Conservation (phyloP, 208 protist genomes). For the Lotmaria passim region DNA sequence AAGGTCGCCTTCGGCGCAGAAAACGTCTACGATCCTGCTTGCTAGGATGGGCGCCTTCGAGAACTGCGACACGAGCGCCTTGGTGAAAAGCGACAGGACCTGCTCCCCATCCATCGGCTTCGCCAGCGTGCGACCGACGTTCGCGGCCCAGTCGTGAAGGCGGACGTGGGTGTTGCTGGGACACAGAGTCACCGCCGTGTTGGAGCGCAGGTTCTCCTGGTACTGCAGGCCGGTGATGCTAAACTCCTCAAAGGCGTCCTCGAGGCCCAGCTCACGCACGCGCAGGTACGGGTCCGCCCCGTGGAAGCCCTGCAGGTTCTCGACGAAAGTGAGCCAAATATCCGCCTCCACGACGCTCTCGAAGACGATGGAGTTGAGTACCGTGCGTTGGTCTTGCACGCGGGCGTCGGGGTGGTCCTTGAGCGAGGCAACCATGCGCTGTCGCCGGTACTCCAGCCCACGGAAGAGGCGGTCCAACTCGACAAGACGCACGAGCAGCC, state of each 20-base stretch:
- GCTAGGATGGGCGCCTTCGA: constrained; percentile 68
- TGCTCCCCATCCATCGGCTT: constrained; percentile 38
- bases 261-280: constrained; percentile 64
- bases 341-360: constrained; percentile 75
- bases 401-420: constrained; percentile 59
- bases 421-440: constrained; percentile 68
- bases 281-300: constrained; percentile 42
- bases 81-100: constrained; percentile 71
- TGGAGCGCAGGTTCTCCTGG: constrained; percentile 72
- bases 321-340: constrained; percentile 76
- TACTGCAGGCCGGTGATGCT: constrained; percentile 78
- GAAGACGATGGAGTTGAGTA: constrained; percentile 70
- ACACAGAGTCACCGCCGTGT: constrained; percentile 58
- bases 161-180: constrained; percentile 43
- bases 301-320: constrained; percentile 40
- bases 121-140: constrained; percentile 43
- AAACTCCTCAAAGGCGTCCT: constrained; percentile 84
- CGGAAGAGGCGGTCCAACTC: constrained; percentile 82
- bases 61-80: constrained; percentile 84
- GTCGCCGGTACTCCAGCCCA: constrained; percentile 66
- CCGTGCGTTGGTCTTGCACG: constrained; percentile 64
- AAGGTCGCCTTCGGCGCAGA: constrained; percentile 79
- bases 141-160: constrained; percentile 62
- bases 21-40: constrained; percentile 70
- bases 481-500: constrained; percentile 76